Evolutionary conservation across 2,329 filamentous ascomycete genomes (phyloP).

Genomic region (Colletotrichum sublineola): DNA sequence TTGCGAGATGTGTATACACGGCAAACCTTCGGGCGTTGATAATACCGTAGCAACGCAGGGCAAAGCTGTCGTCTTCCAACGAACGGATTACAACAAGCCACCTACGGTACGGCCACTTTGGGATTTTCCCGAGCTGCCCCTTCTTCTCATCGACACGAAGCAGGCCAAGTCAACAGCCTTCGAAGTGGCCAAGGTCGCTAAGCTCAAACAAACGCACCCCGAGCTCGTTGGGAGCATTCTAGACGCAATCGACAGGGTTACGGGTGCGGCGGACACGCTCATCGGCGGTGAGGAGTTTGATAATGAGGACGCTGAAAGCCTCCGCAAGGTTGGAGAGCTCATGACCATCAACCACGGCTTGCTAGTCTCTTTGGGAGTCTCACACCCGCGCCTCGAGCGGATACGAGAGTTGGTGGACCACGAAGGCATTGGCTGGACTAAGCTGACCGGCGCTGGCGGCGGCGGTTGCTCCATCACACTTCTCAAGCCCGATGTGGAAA

Average conservation of each 20-base stretch:
- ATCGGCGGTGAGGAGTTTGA: slow-evolving; percentile 77
- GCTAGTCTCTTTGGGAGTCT: slow-evolving; percentile 91
- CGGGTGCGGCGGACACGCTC: slow-evolving; percentile 66
- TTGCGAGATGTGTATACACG: slow-evolving; percentile 96
- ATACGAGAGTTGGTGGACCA: slow-evolving; percentile 93
- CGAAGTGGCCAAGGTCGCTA: slow-evolving; percentile 89
- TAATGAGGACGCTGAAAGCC: slow-evolving; percentile 69
- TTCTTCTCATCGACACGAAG: slow-evolving; percentile 90
- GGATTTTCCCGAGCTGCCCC: slow-evolving; percentile 91
- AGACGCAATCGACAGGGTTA: slow-evolving; percentile 84
- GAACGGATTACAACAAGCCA: slow-evolving; percentile 81
- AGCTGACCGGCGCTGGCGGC: slow-evolving; percentile 94
- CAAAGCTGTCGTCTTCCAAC: slow-evolving; percentile 92
- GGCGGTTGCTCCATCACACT: slow-evolving; percentile 96
- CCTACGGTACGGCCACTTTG: slow-evolving; percentile 82
- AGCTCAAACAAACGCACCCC: slow-evolving; percentile 78
- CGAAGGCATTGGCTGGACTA: slow-evolving; percentile 93
- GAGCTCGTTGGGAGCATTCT: slow-evolving; percentile 84
- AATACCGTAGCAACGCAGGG: slow-evolving; percentile 96
- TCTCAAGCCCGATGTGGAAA: slow-evolving; percentile 75
- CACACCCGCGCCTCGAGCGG: slow-evolving; percentile 91
- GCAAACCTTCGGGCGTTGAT: slow-evolving; percentile 95
- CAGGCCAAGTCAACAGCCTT: slow-evolving; percentile 87
- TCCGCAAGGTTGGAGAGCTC: slow-evolving; percentile 85
- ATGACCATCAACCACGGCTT: slow-evolving; percentile 96